Conservation (phyloP, 1,284 basidiomycete genomes). For the Ustilago bromivora region DNA sequence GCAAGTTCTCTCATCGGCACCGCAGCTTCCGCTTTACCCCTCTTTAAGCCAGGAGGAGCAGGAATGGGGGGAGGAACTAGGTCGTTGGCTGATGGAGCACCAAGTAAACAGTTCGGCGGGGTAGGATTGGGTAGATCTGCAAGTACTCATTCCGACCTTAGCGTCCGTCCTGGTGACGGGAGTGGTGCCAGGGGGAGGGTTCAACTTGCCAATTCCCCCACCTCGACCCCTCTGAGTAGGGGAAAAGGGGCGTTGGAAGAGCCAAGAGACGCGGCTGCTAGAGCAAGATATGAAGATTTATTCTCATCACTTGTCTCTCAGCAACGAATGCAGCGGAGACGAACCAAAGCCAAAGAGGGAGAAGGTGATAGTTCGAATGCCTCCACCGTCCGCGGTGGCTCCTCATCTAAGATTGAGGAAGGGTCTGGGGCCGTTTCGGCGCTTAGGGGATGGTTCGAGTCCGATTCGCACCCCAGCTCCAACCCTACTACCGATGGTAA, state of each 20-base stretch:
- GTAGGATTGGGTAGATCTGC: conserved; percentile 18
- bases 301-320: conserved; percentile 13
- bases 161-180: not conserved
- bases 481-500: not conserved
- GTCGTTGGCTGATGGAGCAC: conserved; percentile 41
- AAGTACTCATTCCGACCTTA: conserved; percentile 18
- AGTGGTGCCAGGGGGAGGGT: conserved; percentile 22
- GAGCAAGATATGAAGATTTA: conserved; percentile 29
- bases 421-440: conserved; percentile 22
- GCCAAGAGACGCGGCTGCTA: conserved; percentile 19
- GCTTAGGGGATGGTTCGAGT: conserved; percentile 45
- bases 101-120: conserved; percentile 31
- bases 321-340: not conserved
- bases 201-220: conserved; percentile 17
- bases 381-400: conserved; percentile 3
- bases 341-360: not conserved
- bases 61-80: not conserved
- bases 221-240: not conserved
- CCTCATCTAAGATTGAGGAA: not conserved
- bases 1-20: conserved; percentile 4
- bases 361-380: conserved; percentile 6
- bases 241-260: conserved; percentile 11
- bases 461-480: conserved; percentile 13
- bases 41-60: conserved; percentile 7
- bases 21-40: conserved; percentile 3